A percentile compares a stretch with the other conserved stretches of the same genome.
phyloP scores from a whole-genome alignment of 306 rosid genomes.

The Trifolium fragiferum region DNA sequence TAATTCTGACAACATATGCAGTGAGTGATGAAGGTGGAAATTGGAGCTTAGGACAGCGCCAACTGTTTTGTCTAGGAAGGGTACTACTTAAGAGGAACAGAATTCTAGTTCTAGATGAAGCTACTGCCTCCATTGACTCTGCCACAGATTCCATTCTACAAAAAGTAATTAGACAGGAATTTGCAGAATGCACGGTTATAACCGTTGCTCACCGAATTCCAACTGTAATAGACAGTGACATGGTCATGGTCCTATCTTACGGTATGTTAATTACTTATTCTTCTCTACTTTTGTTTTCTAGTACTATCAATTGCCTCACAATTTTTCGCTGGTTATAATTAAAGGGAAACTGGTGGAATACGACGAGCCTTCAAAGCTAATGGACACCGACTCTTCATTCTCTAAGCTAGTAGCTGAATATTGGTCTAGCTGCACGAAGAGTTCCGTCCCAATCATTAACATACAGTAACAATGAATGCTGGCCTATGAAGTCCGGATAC shows the following conservation, averaged over 20 bases:
- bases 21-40: slow-evolving; percentile 89
- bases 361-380: slow-evolving; percentile 42
- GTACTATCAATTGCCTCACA: background rate
- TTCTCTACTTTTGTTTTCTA: background rate
- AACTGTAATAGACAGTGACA: no score
- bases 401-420: slow-evolving; percentile 83
- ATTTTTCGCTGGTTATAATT: background rate
- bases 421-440: slow-evolving; percentile 73
- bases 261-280: slow-evolving; percentile 36
- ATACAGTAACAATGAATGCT: no score
- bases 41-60: slow-evolving; percentile 83
- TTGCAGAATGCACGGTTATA: no score
- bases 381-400: slow-evolving; percentile 64
- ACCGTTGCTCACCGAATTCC: no score
- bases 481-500: no score
- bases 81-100: slow-evolving; percentile 70
- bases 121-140: slow-evolving; percentile 80
- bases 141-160: slow-evolving; percentile 72
- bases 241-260: no score
- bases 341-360: slow-evolving; percentile 73
- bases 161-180: background rate
- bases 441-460: background rate
- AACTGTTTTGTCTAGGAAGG: slow-evolving; percentile 80
- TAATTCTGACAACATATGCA: slow-evolving; percentile 28
- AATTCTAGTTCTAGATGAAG: slow-evolving; percentile 83